phyloP scores from a whole-genome alignment of 768 basidiomycete species.

The Agrocybe chaxingu region DNA sequence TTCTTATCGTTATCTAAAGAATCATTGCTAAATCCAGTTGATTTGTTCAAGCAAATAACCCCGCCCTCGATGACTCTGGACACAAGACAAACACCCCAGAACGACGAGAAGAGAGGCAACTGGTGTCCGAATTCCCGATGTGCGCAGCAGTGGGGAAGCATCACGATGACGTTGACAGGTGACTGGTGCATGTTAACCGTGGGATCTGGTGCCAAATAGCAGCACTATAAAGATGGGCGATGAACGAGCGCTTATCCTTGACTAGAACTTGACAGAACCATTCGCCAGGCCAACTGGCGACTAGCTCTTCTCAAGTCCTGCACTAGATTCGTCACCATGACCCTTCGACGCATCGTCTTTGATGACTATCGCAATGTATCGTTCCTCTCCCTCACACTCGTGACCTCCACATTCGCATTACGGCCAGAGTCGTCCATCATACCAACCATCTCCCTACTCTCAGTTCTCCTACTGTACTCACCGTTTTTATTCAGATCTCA shows the following conservation, averaged over 20 bases:
- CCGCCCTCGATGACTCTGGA: no score
- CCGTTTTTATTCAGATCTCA: slow-evolving; percentile 29
- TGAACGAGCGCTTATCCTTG: slow-evolving; percentile 13
- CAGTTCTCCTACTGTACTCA: slow-evolving; percentile 34
- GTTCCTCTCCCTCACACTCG: slow-evolving; percentile 20
- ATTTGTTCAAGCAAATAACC: no score
- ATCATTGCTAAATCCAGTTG: no score
- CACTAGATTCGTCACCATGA: slow-evolving; percentile 16
- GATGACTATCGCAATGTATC: slow-evolving; percentile 23
- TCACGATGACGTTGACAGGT: neutral
- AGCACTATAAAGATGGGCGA: slow-evolving; percentile 5
- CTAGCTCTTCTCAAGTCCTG: slow-evolving; percentile 13
- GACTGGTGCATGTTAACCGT: neutral
- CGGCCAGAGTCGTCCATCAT: slow-evolving; percentile 19
- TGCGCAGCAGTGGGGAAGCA: no score
- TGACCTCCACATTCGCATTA: slow-evolving; percentile 18
- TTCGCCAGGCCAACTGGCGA: slow-evolving; percentile 12
- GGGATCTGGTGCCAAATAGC: slow-evolving; percentile 1
- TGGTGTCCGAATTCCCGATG: no score
- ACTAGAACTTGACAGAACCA: slow-evolving; percentile 15
- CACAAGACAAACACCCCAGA: no score
- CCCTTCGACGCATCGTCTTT: slow-evolving; percentile 24
- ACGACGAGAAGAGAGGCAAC: no score
- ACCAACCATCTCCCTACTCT: slow-evolving; percentile 26
- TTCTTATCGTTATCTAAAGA: neutral